Evolutionary conservation across 805 yeast species (phyloP), one percentile per base, ranked within the genome.

Genomic region (Wickerhamomyces tratensis): DNA sequence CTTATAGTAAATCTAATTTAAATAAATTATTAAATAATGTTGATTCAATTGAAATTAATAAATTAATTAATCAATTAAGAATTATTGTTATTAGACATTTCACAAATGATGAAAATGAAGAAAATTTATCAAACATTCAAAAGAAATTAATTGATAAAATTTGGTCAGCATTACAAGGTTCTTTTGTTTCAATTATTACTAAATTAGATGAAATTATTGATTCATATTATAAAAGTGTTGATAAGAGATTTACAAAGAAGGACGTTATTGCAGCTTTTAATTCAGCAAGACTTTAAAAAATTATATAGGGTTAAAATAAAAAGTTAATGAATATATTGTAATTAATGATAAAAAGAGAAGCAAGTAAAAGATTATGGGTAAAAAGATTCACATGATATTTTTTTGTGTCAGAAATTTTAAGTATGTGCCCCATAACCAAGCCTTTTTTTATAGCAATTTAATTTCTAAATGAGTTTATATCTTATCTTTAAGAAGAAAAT

Each of bases 101-200:
- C 46, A 48, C 51, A 7, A 46, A 49, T 5, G 56, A 53, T n/a
- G 43, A 40, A 38, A 31, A 31, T 31, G 48, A 49, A 12, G 40
- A 39, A 1, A 56, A 57, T 11, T 56, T 59, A 1, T 42, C 65
- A 33, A 69, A 67, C 45, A 63, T 70, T 46, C 83, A 78, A 52
- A 70, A 67, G 39, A 77, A 71, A 38, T 56, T 86, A 36, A 62
- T 79, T 35, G 77, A 74, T 35, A 75, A 72, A 52, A 69, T 86
- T 43, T 82, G 95, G 93, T 66, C 71, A 13, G 78, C 83, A 15
- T 62, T 85, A 44, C 86, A 82, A 49, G 78, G 76, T 20, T 76
- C 77, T 47, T 80, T 79, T 49, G 72, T 75, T 20, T 67, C 71
- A 7, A 65, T 76, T 26, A 76, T 81, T 49, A 61, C 71, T 47